These are phyloP conservation scores for Amorphotheca resinae DNA, from an alignment of 495 filamentous ascomycete genomes.

Conservation along the genomic window DNA sequence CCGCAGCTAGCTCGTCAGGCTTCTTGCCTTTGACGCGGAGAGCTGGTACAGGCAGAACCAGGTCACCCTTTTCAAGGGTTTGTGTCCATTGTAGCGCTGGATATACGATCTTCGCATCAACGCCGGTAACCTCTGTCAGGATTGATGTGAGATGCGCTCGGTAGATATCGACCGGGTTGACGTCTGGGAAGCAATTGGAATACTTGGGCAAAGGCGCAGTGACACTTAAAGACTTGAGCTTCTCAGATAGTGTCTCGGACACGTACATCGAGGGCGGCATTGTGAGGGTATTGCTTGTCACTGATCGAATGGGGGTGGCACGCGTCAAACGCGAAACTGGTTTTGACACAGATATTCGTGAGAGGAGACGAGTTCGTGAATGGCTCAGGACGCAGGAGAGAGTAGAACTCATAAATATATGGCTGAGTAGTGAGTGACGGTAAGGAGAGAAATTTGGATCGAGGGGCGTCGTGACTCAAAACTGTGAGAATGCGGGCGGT, in stretches of 20 bases:
- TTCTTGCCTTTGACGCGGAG: constrained; percentile 75
- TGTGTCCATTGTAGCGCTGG: constrained; percentile 68
- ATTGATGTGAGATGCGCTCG: constrained; percentile 67
- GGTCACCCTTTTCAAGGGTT: constrained; percentile 79
- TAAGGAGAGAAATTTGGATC: not conserved
- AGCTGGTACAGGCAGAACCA: constrained; percentile 67
- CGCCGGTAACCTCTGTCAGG: constrained; percentile 57
- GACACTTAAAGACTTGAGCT: constrained; percentile 25
- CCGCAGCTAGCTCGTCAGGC: constrained; percentile 54
- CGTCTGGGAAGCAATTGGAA: constrained; percentile 46
- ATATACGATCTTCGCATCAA: constrained; percentile 67
- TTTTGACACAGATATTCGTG: not conserved
- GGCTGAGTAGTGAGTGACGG: constrained; percentile 1
- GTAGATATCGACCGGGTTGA: constrained; percentile 84
- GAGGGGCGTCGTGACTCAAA: constrained; percentile 3
- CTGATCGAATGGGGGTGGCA: not conserved
- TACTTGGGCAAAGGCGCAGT: constrained; percentile 25
- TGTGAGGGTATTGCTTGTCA: not conserved
- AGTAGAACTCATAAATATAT: constrained; percentile 17
- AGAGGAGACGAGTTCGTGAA: constrained; percentile 2
- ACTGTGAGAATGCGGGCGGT: not conserved
- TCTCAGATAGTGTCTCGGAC: constrained; percentile 11
- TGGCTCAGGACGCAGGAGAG: constrained; percentile 5
- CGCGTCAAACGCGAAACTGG: constrained; percentile 1
- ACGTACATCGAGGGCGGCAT: constrained; percentile 6